Evolutionary conservation across 306 rosid species (phyloP), one percentile per base, ranked within the genome.

Genomic region (Rosa multiflora): DNA sequence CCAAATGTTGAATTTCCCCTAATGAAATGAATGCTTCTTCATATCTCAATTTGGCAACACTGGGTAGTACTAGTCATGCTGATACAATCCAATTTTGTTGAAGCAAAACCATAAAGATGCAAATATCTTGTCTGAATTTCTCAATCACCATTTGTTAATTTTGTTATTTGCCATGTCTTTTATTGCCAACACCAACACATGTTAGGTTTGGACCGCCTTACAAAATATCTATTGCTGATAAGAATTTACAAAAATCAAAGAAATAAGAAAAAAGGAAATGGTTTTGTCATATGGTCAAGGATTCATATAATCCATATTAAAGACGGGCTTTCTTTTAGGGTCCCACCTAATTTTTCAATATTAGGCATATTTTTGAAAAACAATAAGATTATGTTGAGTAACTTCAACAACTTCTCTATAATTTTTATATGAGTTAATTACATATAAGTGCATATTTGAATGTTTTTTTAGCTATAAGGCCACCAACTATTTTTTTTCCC

Each of bases 191-290:
- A 37, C 15, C 51, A 42, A 40, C 74, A 63, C 13, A 51, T 35
- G 23, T 80, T 78, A 42, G 42, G 69, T 53, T 66, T 66, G 61
- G 75, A 44, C 79, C 78, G 63, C 61, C 67, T 61, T 12, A 18
- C 37, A 73, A 17, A 62, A 15, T 52, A 62, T 40, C 68, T 78
- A 17, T 35, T 12, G 2, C 10, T 39, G 70, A 32, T 5, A 23
- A 29, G 21, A 71, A 1, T 26, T n/a, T 5, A 40, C 3, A 69
- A 55, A 11, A 20, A 55, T 6, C 26, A 55, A 55, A 55, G 10
- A 20, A 55, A 9, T 40, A 53, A 53, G 23, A 53, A 6, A 53
- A 49, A 40, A 40, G 5, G 44, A 6, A 40, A 40, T 40, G 44
- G 44, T 40, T 40, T 40, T 40, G 44, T 40, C 44, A 40, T 40